phyloP scores from a whole-genome alignment of 495 filamentous ascomycete genomes.

The Lasiosphaeria hispida region DNA sequence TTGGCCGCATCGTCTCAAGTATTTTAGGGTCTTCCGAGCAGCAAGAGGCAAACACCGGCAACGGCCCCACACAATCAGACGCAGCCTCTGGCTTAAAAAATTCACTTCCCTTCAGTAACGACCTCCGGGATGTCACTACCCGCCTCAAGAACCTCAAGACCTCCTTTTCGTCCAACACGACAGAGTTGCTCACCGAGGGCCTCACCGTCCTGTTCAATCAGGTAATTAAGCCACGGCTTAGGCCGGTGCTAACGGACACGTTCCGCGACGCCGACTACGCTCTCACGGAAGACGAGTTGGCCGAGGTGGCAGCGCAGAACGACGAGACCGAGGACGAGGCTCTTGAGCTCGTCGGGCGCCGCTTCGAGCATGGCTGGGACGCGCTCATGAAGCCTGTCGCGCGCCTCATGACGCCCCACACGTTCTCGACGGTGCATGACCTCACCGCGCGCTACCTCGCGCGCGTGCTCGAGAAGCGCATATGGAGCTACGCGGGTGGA shows the following conservation, averaged over 20 bases:
- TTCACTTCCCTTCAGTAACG: slow-evolving; percentile 75
- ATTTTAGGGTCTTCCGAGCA: slow-evolving; percentile 48
- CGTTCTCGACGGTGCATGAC: slow-evolving; percentile 67
- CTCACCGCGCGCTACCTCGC: slow-evolving; percentile 71
- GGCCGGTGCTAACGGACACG: slow-evolving; percentile 79
- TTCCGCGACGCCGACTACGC: slow-evolving; percentile 90
- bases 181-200: slow-evolving; percentile 78
- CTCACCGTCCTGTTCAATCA: slow-evolving; percentile 82
- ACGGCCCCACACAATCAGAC: slow-evolving; percentile 16
- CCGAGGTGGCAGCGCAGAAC: slow-evolving; percentile 45
- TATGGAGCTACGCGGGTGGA: slow-evolving; percentile 75
- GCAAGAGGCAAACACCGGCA: slow-evolving; percentile 11
- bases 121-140: slow-evolving; percentile 63
- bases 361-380: slow-evolving; percentile 83
- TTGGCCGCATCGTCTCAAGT: slow-evolving; percentile 75
- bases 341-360: slow-evolving; percentile 61
- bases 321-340: slow-evolving; percentile 53
- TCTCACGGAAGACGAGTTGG: slow-evolving; percentile 49
- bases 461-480: slow-evolving; percentile 78
- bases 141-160: slow-evolving; percentile 66
- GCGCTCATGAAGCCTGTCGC: slow-evolving; percentile 74
- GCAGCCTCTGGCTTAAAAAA: slow-evolving; percentile 47
- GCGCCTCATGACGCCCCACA: slow-evolving; percentile 75
- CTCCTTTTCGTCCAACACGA: slow-evolving; percentile 71
- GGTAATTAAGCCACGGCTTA: slow-evolving; percentile 79